Evolutionary conservation across 805 yeast species (phyloP), one percentile per base, ranked within the genome.

Genomic region (Candida morakotiae): DNA sequence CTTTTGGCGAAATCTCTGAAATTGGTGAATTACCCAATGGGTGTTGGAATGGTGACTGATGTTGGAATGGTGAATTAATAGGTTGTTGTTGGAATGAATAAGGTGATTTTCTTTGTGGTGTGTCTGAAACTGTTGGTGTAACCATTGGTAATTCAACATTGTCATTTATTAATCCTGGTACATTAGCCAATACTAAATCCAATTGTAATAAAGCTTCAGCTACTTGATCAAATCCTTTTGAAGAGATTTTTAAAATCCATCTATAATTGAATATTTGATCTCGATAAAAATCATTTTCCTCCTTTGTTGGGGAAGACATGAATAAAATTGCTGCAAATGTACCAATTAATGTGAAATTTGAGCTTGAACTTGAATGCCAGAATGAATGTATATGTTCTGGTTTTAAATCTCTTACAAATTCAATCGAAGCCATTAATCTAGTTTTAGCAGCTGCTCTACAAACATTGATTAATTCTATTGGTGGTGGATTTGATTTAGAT

Each of bases 391-490:
- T 71, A 52, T 87, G 95, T 47, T 87, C 95, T 8, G 83, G 81
- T 47, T 80, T 81, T 55, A 89, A 68, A 42, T 79, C 82, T 34
- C 81, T 65, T 8, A 86, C 80, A 56, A 87, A 84, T 37, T 84
- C 93, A 42, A 85, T 76, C 0, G 96, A 86, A 0, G 96, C 95
- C 6, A 76, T 61, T 13, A 89, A 66, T 51, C 98, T 67, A 1
- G 94, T 83, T 40, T 73, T 78, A 1, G 96, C 97, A 0, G 96
- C 96, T 20, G 81, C 69, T 29, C 96, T 71, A 55, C 96, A 87
- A 1, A 88, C 88, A 31, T 47, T 51, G 3, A 62, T 51, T 33
- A 67, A 48, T 42, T 67, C 71, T 5, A 48, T 46, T 3, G 71
- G 67, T 7, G 54, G 48, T 19, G 53, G 48, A 15, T 70, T 69